Percentiles rank a stretch among this genome's conserved stretches.
phyloP scores from a whole-genome alignment of 768 basidiomycete genomes.

The Boletus subcaerulescens region DNA sequence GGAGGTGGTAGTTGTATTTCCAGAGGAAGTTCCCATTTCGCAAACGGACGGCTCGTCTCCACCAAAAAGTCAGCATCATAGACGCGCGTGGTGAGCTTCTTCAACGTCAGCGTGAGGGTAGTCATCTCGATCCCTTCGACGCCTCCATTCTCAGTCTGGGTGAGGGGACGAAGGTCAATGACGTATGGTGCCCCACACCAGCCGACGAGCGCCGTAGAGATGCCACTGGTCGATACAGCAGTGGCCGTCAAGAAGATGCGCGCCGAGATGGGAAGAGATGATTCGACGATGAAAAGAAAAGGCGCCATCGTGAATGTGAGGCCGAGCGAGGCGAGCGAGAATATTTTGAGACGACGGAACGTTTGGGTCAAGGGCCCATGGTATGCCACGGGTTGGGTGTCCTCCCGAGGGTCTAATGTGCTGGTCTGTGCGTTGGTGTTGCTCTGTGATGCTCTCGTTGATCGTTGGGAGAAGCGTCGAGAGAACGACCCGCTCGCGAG shows the following conservation, averaged over 20 bases:
- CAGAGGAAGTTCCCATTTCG: conserved; percentile 75
- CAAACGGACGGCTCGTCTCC: conserved; percentile 64
- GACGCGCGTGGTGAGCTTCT: conserved; percentile 61
- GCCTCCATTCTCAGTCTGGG: conserved; percentile 40
- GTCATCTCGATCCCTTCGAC: conserved; percentile 65
- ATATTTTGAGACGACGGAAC: conserved; percentile 76
- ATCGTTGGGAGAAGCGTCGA: conserved; percentile 12
- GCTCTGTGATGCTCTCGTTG: conserved; percentile 7
- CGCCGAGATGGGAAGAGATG: conserved; percentile 66
- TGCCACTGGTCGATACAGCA: conserved; percentile 67
- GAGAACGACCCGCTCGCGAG: background rate
- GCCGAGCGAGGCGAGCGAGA: conserved; percentile 75
- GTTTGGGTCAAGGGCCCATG: conserved; percentile 69
- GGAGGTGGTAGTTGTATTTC: conserved; percentile 44
- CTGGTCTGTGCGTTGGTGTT: background rate
- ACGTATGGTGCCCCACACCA: conserved; percentile 77
- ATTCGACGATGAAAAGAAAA: conserved; percentile 79
- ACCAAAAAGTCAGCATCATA: conserved; percentile 74
- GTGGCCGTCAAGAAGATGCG: conserved; percentile 64
- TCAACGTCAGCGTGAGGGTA: conserved; percentile 60
- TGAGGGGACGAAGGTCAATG: conserved; percentile 52
- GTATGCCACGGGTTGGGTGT: conserved; percentile 41
- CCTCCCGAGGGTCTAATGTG: conserved; percentile 1
- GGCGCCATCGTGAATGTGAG: conserved; percentile 70
- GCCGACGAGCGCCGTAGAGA: conserved; percentile 72